Conservation (phyloP, 441 rosid species). For the Francoa sonchifolia region DNA sequence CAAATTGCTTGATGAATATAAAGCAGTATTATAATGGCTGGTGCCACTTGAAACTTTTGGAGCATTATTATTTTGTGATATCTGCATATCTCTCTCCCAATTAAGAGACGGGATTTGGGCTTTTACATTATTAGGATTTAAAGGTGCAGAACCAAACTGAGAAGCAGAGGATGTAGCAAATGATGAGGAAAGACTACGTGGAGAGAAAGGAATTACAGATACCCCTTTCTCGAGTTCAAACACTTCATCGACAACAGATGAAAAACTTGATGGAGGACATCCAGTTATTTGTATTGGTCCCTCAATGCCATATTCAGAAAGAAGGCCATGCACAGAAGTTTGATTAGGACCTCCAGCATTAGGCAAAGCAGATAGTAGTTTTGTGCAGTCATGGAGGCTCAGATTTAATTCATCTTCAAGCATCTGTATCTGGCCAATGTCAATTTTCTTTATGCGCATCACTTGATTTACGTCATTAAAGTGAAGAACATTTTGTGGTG, state of each 20-base stretch:
- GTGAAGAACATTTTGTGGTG: conserved; percentile 40
- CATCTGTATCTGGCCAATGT: conserved; percentile 71
- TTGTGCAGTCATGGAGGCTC: conserved; percentile 46
- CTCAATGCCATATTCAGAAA: conserved; percentile 44
- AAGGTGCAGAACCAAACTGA: conserved; percentile 42
- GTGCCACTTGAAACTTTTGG: conserved; percentile 23
- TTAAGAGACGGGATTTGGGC: conserved; percentile 39
- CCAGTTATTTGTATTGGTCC: conserved; percentile 42
- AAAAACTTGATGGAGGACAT: conserved; percentile 54
- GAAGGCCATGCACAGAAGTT: conserved; percentile 40
- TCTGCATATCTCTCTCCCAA: conserved; percentile 47
- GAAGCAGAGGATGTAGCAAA: conserved; percentile 37
- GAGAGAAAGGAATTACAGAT: conserved; percentile 32
- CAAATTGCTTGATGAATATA: conserved; percentile 33
- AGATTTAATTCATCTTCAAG: conserved; percentile 73
- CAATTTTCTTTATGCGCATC: conserved; percentile 55
- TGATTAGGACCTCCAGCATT: conserved; percentile 33
- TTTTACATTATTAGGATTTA: conserved; percentile 28
- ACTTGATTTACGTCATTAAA: conserved; percentile 43
- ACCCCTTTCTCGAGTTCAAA: conserved; percentile 75
- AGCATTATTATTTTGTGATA: conserved; percentile 27
- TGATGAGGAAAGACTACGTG: conserved; percentile 38
- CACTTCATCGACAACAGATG: conserved; percentile 84
- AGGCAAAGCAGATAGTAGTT: conserved; percentile 35
- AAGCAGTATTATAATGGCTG: conserved; percentile 27